Base-by-base conservation (phyloP, 2,329 filamentous ascomycete genomes). In the Trichocomaceae sp. region DNA sequence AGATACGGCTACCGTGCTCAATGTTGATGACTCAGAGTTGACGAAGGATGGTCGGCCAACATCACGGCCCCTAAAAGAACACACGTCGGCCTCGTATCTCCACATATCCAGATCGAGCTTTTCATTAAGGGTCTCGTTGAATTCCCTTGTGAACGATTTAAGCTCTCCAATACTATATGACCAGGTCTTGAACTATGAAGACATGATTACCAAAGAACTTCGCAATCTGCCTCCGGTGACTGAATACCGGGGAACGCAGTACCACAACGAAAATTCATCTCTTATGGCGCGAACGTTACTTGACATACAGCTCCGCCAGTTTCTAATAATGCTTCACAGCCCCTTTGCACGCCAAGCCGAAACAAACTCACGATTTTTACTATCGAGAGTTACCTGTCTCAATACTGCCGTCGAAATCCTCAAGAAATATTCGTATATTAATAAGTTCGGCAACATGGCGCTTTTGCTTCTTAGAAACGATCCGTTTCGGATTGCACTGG, bases 21-120 rank as follows among this genome's bases (percentile, higher is more conserved):
- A 69, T 47, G 61, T 68, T 33, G 58, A 68, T 35, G 66, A 68
- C 37, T 61, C 61, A 46, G 63, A 64, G 23, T 56, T 66, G 29
- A 47, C 54, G 12, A 58, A 57, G 2, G 55, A 60, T 13, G 57
- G 54, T 37, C 47, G 60, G 35, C 62, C 63, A 23, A 47, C 48
- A 9, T 53, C 60, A 7, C 61, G 61, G 47, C 57, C 62, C 9
- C 47, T 57, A 19, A 53, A 44, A n/a, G 58, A 62, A n/a, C 63
- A 62, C 47, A 67, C 65, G 2, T 48, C 55, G 5, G 61, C 60
- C 19, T 67, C 65, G 12, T 68, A 63, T 52, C 56, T 69, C 9
- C 60, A 61, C 31, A 55, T 65, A 13, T 62, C 65, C 1, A 57
- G 56, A 17, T 57, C 59, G 7, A 63, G 60, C 23, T 61, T 68